Evolutionary conservation across 352 stramenopile species (phyloP).

Genomic region (Phytophthora vignae): DNA sequence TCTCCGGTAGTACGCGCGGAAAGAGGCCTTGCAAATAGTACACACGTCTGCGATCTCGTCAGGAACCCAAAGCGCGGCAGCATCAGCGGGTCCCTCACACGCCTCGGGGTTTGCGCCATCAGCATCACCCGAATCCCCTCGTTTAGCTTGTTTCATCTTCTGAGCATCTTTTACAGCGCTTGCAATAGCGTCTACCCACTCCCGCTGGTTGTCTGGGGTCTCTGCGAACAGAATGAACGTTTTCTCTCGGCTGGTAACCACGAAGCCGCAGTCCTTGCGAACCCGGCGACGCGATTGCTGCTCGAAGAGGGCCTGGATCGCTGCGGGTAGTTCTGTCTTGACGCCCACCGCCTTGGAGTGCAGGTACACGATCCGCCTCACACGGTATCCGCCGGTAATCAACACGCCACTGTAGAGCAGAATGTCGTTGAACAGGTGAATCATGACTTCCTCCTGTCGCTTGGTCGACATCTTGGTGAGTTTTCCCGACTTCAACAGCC

Average conservation of each 20-base stretch:
- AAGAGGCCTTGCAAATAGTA: conserved; percentile 69
- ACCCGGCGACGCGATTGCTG: conserved; percentile 48
- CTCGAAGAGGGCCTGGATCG: conserved; percentile 61
- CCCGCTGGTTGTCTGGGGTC: conserved; percentile 46
- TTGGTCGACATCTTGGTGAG: conserved; percentile 88
- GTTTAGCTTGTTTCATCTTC: conserved; percentile 24
- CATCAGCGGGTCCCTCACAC: conserved; percentile 63
- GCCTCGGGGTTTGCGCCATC: conserved; percentile 28
- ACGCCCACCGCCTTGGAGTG: conserved; percentile 78
- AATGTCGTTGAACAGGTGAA: conserved; percentile 90
- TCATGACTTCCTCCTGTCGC: conserved; percentile 80
- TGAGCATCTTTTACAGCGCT: conserved; percentile 65
- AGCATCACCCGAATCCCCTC: conserved; percentile 34
- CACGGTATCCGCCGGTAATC: conserved; percentile 75
- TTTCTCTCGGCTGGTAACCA: conserved; percentile 84
- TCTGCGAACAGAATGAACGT: conserved; percentile 82
- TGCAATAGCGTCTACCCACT: conserved; percentile 71
- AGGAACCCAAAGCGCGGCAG: conserved; percentile 79
- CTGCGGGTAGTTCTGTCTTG: conserved; percentile 60
- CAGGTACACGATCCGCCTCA: conserved; percentile 76
- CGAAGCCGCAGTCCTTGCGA: conserved; percentile 68
- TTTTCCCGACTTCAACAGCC: conserved; percentile 70
- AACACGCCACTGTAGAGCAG: conserved; percentile 84
- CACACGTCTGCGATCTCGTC: conserved; percentile 73
- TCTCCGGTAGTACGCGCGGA: conserved; percentile 81